Conservation (phyloP, 1,284 basidiomycete species). For the Apiotrichum veenhuisii region DNA sequence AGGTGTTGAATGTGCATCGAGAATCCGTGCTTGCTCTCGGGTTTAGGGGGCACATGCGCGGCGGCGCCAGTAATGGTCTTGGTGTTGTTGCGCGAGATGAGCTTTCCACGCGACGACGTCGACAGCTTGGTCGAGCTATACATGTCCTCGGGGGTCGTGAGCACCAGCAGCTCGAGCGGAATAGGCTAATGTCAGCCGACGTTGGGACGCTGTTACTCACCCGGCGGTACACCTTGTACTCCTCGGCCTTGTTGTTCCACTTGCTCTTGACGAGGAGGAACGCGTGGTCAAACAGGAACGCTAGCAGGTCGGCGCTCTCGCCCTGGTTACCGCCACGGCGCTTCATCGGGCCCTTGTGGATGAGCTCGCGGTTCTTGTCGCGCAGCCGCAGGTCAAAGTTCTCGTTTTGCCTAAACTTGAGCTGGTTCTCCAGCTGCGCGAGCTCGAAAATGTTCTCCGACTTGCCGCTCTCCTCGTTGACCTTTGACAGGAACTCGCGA, state of each 20-base stretch:
- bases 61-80: constrained; percentile 6
- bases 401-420: constrained; percentile 80
- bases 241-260: constrained; percentile 77
- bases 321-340: constrained; percentile 73
- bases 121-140: constrained; percentile 47
- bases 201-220: constrained; percentile 54
- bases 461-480: constrained; percentile 88
- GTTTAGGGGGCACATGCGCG: constrained; percentile 50
- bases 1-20: constrained; percentile 91
- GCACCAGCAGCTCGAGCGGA: constrained; percentile 85
- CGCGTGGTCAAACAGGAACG: constrained; percentile 96
- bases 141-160: constrained; percentile 74
- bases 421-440: constrained; percentile 80
- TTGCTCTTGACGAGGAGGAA: constrained; percentile 91
- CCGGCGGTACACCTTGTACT: constrained; percentile 88
- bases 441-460: constrained; percentile 92
- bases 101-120: constrained; percentile 46
- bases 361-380: constrained; percentile 83
- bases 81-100: constrained; percentile 29
- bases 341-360: constrained; percentile 91
- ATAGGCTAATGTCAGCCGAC: constrained; percentile 64
- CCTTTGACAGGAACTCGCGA: constrained; percentile 76
- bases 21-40: constrained; percentile 80
- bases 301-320: constrained; percentile 81
- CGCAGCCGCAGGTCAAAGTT: constrained; percentile 79